phyloP scores from a whole-genome alignment of 768 basidiomycete genomes.

The Leccinum barrowsii region DNA sequence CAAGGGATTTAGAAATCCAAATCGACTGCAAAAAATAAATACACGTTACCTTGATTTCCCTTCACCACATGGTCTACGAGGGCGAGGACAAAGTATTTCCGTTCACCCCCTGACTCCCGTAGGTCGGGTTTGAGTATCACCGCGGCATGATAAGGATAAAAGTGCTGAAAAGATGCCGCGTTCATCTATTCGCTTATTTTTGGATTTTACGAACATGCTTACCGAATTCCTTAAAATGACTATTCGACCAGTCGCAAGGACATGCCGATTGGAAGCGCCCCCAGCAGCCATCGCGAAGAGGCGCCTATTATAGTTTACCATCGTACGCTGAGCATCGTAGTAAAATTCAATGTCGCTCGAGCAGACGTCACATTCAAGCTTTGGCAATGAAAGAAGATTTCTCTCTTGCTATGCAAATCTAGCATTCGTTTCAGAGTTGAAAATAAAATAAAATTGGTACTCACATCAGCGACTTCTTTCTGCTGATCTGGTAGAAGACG shows the following conservation, averaged over 20 bases:
- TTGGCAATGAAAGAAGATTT: conserved; percentile 54
- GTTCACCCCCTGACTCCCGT: conserved; percentile 46
- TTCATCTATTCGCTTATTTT: conserved; percentile 1
- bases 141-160: conserved; percentile 62
- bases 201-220: conserved; percentile 24
- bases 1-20: not conserved
- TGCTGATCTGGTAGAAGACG: conserved; percentile 90
- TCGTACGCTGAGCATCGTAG: conserved; percentile 68
- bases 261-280: conserved; percentile 64
- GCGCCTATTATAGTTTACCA: conserved; percentile 59
- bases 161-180: conserved; percentile 54
- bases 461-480: conserved; percentile 77
- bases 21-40: not conserved
- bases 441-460: conserved; percentile 14
- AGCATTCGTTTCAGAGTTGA: conserved; percentile 3
- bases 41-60: conserved; percentile 47
- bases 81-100: conserved; percentile 66
- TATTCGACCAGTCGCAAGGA: conserved; percentile 70
- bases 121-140: conserved; percentile 67
- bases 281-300: conserved; percentile 57
- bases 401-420: conserved; percentile 60
- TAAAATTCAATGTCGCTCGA: conserved; percentile 65
- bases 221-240: conserved; percentile 83
- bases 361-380: conserved; percentile 68
- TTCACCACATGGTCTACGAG: conserved; percentile 65